Conservation (phyloP, 805 yeast species). For the Metschnikowia dekortorum region DNA sequence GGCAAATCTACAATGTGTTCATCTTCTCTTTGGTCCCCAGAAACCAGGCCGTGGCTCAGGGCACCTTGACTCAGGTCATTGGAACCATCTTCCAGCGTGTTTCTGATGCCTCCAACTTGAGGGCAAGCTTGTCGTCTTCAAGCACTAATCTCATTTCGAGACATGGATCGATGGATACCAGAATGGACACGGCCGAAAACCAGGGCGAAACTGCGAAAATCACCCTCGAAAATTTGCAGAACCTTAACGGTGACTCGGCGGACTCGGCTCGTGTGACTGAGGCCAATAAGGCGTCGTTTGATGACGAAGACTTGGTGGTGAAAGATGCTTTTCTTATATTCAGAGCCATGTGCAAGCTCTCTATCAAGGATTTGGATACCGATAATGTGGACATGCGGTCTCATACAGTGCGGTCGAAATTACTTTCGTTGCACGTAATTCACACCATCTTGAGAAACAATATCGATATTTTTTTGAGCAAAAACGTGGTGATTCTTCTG, state of each 20-base stretch:
- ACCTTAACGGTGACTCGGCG: conserved; percentile 42
- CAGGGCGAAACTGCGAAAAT: conserved; percentile 25
- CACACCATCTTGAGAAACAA: conserved; percentile 84
- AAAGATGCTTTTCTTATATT: conserved; percentile 92
- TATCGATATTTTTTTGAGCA: conserved; percentile 70
- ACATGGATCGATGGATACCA: background rate
- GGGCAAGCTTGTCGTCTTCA: conserved; percentile 10
- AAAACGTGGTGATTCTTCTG: conserved; percentile 48
- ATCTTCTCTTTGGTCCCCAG: conserved; percentile 74
- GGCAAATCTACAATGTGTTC: conserved; percentile 91
- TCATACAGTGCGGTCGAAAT: conserved; percentile 87
- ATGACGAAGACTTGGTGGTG: conserved; percentile 63
- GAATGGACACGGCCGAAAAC: conserved; percentile 7
- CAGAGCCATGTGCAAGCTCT: conserved; percentile 90
- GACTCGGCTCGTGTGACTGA: conserved; percentile 53
- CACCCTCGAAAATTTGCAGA: conserved; percentile 59
- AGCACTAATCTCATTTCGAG: conserved; percentile 15
- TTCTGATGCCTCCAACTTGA: conserved; percentile 20
- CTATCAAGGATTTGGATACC: conserved; percentile 77
- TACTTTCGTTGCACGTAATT: conserved; percentile 81
- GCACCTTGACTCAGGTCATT: conserved; percentile 86
- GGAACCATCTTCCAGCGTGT: conserved; percentile 76
- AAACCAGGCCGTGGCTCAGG: conserved; percentile 94
- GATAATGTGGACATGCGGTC: conserved; percentile 80
- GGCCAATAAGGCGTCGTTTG: conserved; percentile 40